Base-by-base conservation (phyloP, 352 stramenopile genomes). In the Globisporangium middletonii region DNA sequence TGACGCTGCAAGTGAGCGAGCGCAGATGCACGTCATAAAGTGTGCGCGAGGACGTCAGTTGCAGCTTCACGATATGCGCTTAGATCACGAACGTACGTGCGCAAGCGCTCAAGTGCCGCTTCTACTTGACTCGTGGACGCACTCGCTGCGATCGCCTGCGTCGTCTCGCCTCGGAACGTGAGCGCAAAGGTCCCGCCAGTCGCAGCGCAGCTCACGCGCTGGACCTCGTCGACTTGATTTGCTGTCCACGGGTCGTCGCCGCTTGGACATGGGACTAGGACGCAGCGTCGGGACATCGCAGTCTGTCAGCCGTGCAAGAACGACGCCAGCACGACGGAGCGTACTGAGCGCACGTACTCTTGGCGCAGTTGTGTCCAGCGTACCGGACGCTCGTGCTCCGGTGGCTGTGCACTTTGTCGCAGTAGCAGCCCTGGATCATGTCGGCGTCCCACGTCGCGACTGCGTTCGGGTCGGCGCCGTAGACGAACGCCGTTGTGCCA, bases 231-330 rank as follows among this genome's bases (percentile, higher is more conserved):
- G 1, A 79, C 68, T 61, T 92, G 81, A 11, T 66, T 73, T 1
- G 69, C 65, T 0, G 85, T 97, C 71, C 88, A 90, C 9, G 90
- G 88, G 57, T 97, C 90, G 58, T 97, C 90, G 9, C 90, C 90
- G 38, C 65, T 74, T 2, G 86, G 84, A 50, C 90, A 97, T 4
- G 81, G 77, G 30, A 71, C 79, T 89, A 50, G 3, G 9, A 35
- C 23, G 30, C 5, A 27, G 38, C 3, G 19, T 47, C 23, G 13
- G 9, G 15, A 42, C 16, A 46, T 0, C 23, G 18, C 6, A 26
- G 35, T 26, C 18, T 7, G 0, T 28, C 28, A 63, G 4, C 41
- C 48, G 8, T n/a, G 57, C 7, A 3, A 56, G 35, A 53, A 27
- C 1, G 47, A 4, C 26, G 13, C 27, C 12, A 11, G 11, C 15